phyloP scores from a whole-genome alignment of 805 yeast species.

The Candida nemodendra region DNA sequence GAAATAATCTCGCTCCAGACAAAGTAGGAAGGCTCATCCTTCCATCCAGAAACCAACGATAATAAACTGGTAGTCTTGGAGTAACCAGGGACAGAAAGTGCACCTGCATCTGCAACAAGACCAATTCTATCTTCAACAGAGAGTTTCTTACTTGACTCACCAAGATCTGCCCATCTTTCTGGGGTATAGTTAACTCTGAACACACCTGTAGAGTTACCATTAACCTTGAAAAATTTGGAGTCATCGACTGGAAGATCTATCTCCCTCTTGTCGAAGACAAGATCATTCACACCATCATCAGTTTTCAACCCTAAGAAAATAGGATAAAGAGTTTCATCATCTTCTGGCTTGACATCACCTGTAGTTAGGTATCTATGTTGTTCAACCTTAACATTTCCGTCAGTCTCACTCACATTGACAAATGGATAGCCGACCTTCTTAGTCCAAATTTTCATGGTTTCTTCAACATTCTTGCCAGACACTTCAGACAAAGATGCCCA shows the following conservation, averaged over 20 bases:
- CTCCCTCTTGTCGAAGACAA: constrained; percentile 28
- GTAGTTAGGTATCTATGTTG: constrained; percentile 67
- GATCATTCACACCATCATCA: constrained; percentile 28
- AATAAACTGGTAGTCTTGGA: constrained; percentile 45
- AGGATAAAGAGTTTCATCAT: constrained; percentile 60
- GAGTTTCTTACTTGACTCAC: constrained; percentile 38
- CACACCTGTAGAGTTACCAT: constrained; percentile 51
- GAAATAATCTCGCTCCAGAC: constrained; percentile 59
- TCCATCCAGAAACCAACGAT: constrained; percentile 41
- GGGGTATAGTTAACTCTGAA: constrained; percentile 52
- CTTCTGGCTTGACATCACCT: constrained; percentile 64
- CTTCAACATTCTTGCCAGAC: constrained; percentile 61
- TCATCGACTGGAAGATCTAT: constrained; percentile 15
- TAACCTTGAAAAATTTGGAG: constrained; percentile 44
- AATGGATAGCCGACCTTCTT: constrained; percentile 73
- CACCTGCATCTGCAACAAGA: constrained; percentile 53
- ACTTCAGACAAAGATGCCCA: constrained; percentile 67
- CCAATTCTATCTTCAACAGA: constrained; percentile 54
- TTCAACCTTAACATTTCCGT: constrained; percentile 34
- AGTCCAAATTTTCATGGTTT: constrained; percentile 73
- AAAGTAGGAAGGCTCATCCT: constrained; percentile 41
- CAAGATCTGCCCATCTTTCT: constrained; percentile 36
- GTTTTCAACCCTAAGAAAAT: constrained; percentile 43
- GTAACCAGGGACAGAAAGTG: constrained; percentile 49
- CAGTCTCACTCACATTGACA: constrained; percentile 46